Evolutionary conservation across 257 asterid species (phyloP).

Genomic region (Solanum sejunctum): DNA sequence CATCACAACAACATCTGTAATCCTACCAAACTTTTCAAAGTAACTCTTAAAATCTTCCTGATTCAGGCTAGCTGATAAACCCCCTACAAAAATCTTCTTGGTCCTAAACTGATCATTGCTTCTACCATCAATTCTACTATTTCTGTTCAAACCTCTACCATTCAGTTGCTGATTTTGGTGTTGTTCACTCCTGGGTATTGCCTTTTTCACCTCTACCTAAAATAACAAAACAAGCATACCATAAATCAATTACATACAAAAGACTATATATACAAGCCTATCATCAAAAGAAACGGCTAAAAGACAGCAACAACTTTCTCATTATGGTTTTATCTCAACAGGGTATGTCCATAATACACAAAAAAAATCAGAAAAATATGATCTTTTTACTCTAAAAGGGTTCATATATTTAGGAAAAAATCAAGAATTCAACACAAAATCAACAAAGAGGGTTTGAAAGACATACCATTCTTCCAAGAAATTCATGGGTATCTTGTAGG

Average conservation of each 20-base stretch:
- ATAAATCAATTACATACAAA: neutral
- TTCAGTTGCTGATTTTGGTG: conserved; percentile 33
- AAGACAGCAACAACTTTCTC: neutral
- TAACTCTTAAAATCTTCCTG: conserved; percentile 73
- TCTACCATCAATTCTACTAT: conserved; percentile 38
- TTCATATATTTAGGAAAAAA: neutral
- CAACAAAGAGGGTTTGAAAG: neutral
- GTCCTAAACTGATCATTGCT: conserved; percentile 51
- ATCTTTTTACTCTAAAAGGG: neutral
- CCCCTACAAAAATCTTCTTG: conserved; percentile 91
- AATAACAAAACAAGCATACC: neutral
- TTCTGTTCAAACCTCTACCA: conserved; percentile 33
- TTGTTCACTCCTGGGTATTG: conserved; percentile 79
- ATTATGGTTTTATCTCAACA: neutral
- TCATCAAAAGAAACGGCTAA: neutral
- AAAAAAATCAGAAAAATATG: neutral
- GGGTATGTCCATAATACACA: neutral
- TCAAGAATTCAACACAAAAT: neutral
- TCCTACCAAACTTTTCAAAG: conserved; percentile 75
- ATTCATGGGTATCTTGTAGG: conserved; percentile 56
- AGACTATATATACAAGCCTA: neutral
- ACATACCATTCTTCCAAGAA: conserved; percentile 64
- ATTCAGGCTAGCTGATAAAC: conserved; percentile 65
- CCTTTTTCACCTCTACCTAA: conserved; percentile 93
- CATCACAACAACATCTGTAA: conserved; percentile 87